Percentiles rank a stretch among this genome's conserved stretches.
phyloP scores from a whole-genome alignment of 352 stramenopile genomes.

The Phytophthora ohioensis region DNA sequence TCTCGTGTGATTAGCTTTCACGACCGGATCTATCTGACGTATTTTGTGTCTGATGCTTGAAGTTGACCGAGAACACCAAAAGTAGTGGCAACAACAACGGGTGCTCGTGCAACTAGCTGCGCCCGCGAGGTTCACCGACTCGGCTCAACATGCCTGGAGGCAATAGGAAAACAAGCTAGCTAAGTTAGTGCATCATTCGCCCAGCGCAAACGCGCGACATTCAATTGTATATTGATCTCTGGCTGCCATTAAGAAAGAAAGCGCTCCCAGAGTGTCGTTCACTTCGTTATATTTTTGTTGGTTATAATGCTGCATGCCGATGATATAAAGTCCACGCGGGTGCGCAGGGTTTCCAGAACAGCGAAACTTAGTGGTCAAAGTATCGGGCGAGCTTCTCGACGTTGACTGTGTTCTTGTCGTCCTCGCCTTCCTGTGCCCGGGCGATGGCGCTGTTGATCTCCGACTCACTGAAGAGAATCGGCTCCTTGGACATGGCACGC shows the following conservation, averaged over 20 bases:
- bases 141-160: conserved; percentile 5
- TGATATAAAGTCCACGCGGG: neutral
- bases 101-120: conserved; percentile 54
- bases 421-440: conserved; percentile 52
- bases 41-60: conserved; percentile 18
- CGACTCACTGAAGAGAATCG: conserved; percentile 79
- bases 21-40: conserved; percentile 26
- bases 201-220: conserved; percentile 14
- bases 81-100: conserved; percentile 41
- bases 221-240: conserved; percentile 26
- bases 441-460: conserved; percentile 71
- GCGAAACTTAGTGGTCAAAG: conserved; percentile 59
- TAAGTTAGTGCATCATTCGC: conserved; percentile 31
- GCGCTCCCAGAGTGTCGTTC: conserved; percentile 19
- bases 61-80: conserved; percentile 52
- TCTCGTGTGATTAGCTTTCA: conserved; percentile 2
- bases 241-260: conserved; percentile 24
- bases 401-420: conserved; percentile 47
- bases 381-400: conserved; percentile 72
- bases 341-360: neutral
- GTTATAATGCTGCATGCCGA: conserved; percentile 18
- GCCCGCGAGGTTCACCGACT: neutral
- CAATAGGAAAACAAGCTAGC: conserved; percentile 22
- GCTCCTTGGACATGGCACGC: conserved; percentile 75
- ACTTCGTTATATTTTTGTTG: conserved; percentile 33